Base-by-base conservation (phyloP, 2,329 filamentous ascomycete species). In the Verticillium klebahnii region DNA sequence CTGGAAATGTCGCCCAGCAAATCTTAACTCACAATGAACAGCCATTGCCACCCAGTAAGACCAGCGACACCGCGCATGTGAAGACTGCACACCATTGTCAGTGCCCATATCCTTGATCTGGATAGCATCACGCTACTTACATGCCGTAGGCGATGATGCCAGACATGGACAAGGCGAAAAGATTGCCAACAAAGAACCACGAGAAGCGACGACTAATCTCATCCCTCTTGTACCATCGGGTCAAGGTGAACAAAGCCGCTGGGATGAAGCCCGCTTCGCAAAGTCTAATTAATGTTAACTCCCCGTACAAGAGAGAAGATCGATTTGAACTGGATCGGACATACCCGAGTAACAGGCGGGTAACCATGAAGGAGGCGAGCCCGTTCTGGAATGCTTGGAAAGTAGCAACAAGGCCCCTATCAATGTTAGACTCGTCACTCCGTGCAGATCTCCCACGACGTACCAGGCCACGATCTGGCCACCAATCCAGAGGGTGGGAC, bases 121-220 rank as follows among this genome's bases (percentile, higher is more conserved):
- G 29, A 17, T 6, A 34, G 7, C 5, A n/a, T 19, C 5, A n/a
- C 19, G 5, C 5, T n/a, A 58, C 63, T 62, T 45, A 65, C 63
- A 79, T 76, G 5, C 74, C 78, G 52, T 78, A 80, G 2, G 77
- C 78, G 17, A 80, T 70, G 1, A 80, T 70, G 2, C 77, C 77
- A 0, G 73, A 72, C 12, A 71, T 73, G 0, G 76, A 78, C 19
- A 72, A 70, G 0, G 77, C 78, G 15, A 76, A 66, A 62, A 77
- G 73, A 56, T 78, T 81, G 1, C 79, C 78, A n/a, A 81, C 72
- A 59, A 80, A 81, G 65, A 77, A 81, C 61, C 70, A 72, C 12
- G 77, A 74, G 59, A 81, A 78, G 1, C 79, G 69, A 65, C 78
- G 80, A 58, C 76, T 78, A 0, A 75, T 80, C 62, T 82, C 79